A percentile compares a stretch with the other conserved stretches of the same genome.
phyloP scores from a whole-genome alignment of 1,284 basidiomycete genomes.

The Rhodofomes roseus region DNA sequence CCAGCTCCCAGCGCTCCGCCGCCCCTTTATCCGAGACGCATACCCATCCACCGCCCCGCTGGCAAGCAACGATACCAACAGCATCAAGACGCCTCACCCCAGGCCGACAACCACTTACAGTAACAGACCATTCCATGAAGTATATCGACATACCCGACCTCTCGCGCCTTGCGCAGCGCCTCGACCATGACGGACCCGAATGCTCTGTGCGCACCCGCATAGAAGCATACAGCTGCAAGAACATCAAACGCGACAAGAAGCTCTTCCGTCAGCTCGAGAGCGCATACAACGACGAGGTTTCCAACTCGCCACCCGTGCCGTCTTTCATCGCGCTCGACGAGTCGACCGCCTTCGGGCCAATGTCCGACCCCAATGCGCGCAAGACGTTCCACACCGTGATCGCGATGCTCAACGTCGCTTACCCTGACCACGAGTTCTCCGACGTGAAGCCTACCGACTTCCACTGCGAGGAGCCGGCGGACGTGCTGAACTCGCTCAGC shows the following conservation, averaged over 20 bases:
- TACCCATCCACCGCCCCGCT: neutral
- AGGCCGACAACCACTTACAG: neutral
- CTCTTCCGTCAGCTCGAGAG: conserved; percentile 91
- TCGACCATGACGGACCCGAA: conserved; percentile 84
- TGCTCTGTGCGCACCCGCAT: conserved; percentile 90
- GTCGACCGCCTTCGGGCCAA: conserved; percentile 75
- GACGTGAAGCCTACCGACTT: conserved; percentile 92
- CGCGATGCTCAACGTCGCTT: conserved; percentile 94
- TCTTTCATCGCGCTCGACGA: conserved; percentile 69
- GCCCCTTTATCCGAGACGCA: conserved; percentile 3
- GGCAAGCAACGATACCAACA: neutral
- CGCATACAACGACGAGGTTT: conserved; percentile 76
- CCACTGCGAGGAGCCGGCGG: conserved; percentile 76
- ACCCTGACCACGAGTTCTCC: conserved; percentile 97
- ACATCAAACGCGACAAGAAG: conserved; percentile 95
- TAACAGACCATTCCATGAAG: conserved; percentile 59
- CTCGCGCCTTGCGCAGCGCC: conserved; percentile 75
- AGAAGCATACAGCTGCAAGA: conserved; percentile 98
- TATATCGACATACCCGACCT: conserved; percentile 87
- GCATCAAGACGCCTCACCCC: neutral
- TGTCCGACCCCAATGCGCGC: conserved; percentile 71
- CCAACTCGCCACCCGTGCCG: conserved; percentile 66
- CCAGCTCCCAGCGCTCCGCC: neutral
- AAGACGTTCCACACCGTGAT: conserved; percentile 95
- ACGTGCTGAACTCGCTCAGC: conserved; percentile 77